These are phyloP conservation scores for Neofusicoccum cordaticola DNA, from an alignment of 2,329 filamentous ascomycete species.

Conservation along the genomic window DNA sequence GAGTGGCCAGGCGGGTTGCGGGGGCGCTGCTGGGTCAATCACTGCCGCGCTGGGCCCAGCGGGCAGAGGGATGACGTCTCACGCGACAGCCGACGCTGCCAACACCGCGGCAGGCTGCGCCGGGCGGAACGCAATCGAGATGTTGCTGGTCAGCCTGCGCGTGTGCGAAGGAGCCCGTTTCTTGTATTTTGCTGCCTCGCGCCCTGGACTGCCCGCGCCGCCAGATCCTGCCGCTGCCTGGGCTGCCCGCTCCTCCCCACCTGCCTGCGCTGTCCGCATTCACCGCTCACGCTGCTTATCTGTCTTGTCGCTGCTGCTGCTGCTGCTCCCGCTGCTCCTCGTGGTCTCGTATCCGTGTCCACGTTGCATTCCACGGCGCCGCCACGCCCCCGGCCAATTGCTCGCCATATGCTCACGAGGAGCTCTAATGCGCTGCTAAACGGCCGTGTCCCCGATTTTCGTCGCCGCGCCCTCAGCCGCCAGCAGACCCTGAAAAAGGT, in stretches of 20 bases:
- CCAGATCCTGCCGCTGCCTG: not conserved
- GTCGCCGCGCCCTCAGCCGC: not conserved
- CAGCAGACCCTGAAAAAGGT: not conserved
- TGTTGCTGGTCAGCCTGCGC: not conserved
- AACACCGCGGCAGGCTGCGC: not conserved
- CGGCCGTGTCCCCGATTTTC: not conserved
- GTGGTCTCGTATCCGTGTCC: conserved; percentile 12
- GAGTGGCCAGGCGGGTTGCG: not conserved
- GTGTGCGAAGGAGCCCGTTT: not conserved
- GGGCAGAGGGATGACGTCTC: conserved; percentile 1
- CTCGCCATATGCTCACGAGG: not conserved
- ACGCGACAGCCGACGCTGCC: not conserved
- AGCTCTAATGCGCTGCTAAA: not conserved
- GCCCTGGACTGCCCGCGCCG: not conserved
- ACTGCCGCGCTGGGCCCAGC: not conserved
- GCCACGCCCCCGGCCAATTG: not conserved
- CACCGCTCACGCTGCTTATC: not conserved
- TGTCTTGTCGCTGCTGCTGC: not conserved
- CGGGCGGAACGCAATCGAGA: conserved; percentile 5
- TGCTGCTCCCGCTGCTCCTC: not conserved
- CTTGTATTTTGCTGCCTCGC: not conserved
- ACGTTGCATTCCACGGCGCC: conserved; percentile 1
- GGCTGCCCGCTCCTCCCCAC: not conserved
- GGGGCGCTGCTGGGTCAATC: not conserved
- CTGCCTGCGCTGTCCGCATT: not conserved